These are phyloP conservation scores for Ammopiptanthus mongolicus DNA, from an alignment of 306 rosid species.

Conservation along the genomic window DNA sequence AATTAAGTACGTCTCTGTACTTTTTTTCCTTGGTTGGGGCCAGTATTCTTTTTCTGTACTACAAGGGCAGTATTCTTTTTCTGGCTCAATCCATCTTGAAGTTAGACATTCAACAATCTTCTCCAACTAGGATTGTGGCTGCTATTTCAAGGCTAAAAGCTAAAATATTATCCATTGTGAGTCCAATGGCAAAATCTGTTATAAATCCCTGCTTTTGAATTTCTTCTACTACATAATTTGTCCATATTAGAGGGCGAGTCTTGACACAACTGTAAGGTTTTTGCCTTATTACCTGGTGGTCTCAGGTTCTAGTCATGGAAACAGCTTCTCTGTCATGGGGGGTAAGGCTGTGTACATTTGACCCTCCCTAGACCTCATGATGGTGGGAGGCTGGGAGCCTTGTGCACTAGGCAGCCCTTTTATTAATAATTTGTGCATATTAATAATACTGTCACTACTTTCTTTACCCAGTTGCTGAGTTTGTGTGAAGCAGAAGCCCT, in stretches of 20 bases:
- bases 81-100: constrained; percentile 72
- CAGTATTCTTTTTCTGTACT: too few species aligned
- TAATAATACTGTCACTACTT: constrained; percentile 15
- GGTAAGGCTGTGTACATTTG: not conserved
- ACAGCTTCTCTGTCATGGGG: not conserved
- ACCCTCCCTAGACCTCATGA: not conserved
- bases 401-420: not conserved
- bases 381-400: not conserved
- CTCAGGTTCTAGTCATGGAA: constrained; percentile 1
- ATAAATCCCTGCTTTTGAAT: constrained; percentile 8
- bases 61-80: constrained; percentile 66
- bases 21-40: too few species aligned
- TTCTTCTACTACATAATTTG: constrained; percentile 23
- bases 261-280: not conserved
- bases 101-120: constrained; percentile 39
- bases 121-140: constrained; percentile 54
- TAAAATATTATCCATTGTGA: constrained; percentile 68
- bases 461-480: constrained; percentile 51
- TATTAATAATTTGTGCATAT: constrained; percentile 12
- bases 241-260: constrained; percentile 21
- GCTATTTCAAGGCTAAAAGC: constrained; percentile 76
- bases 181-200: constrained; percentile 28
- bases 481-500: constrained; percentile 83
- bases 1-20: too few species aligned
- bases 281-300: constrained; percentile 1